These are phyloP conservation scores for Ustilago shanxiensis DNA, from an alignment of 1,284 basidiomycete species.

Conservation along the genomic window DNA sequence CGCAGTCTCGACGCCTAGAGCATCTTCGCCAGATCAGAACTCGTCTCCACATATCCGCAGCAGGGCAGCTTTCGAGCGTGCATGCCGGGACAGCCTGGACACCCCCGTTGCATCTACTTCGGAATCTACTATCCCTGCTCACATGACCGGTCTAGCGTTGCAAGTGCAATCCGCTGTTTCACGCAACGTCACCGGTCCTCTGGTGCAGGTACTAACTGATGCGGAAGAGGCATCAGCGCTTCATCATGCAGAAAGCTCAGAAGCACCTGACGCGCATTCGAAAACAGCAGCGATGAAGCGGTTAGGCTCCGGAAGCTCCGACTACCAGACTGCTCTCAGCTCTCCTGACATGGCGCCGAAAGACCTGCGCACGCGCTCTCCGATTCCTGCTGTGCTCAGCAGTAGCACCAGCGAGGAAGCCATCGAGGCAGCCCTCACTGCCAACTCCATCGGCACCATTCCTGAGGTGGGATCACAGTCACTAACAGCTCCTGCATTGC, in stretches of 20 bases:
- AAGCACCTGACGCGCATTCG: conserved; percentile 1
- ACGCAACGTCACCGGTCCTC: conserved; percentile 44
- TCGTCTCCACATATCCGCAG: conserved; percentile 6
- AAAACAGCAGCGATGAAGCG: conserved; percentile 7
- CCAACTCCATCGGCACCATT: background rate
- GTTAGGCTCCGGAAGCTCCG: conserved; percentile 18
- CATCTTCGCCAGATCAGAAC: conserved; percentile 29
- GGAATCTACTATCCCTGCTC: conserved; percentile 24
- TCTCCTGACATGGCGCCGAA: conserved; percentile 24
- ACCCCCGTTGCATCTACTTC: conserved; percentile 8
- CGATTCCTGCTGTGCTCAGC: conserved; percentile 10
- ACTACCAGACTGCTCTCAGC: conserved; percentile 34
- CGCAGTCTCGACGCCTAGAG: conserved; percentile 35
- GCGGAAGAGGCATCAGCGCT: conserved; percentile 30
- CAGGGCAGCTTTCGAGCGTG: conserved; percentile 11
- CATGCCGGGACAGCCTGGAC: conserved; percentile 18
- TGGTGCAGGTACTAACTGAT: conserved; percentile 42
- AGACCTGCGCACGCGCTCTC: conserved; percentile 1
- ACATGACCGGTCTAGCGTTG: conserved; percentile 36
- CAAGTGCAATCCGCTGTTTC: conserved; percentile 49
- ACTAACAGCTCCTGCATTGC: conserved; percentile 17
- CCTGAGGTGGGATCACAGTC: conserved; percentile 2
- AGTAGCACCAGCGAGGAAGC: conserved; percentile 21
- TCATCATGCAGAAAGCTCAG: conserved; percentile 8
- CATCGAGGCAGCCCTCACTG: conserved; percentile 19